Evolutionary conservation across 1,139 yeast species (phyloP), one percentile per base, ranked within the genome.

Genomic region (Kodamaea sp.): DNA sequence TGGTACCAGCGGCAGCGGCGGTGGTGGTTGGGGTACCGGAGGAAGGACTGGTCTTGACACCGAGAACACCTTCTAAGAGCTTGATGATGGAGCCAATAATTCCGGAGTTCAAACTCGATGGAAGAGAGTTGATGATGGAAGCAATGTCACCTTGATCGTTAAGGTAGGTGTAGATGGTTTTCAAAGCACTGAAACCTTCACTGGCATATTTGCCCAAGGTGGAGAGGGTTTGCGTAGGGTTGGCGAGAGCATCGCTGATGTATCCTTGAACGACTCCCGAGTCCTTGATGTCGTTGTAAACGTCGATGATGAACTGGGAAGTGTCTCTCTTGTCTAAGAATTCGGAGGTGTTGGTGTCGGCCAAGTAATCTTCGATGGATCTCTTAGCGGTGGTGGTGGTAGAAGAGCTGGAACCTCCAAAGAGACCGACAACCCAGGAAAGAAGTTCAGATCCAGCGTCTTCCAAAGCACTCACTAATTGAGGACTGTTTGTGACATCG

Each of bases 291-390:
- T 52, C 57, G 15, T 35, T 33, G 39, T 58, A 61, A 37, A 69
- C 53, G 29, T 51, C 45, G 13, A 52, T 27, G 36, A 68, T 50
- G 35, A 64, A 51, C 15, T 57, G 48, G 26, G 53, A 38, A 29
- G 66, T 42, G 50, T 67, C 74, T 60, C 73, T 66, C 63, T 67
- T 66, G 44, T 53, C 55, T 41, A 68, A 47, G 50, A 43, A 56
- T 26, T 49, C 51, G 18, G 37, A 37, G 13, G 40, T 22, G 18
- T 47, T 36, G 24, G 55, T 33, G 12, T 41, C 34, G 22, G 41
- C 39, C n/a, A n/a, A n/a, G n/a, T n/a, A n/a, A n/a, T n/a, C n/a
- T 15, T 37, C 32, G 22, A 44, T 28, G 15, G 54, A 33, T 28
- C 47, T 31, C 11, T 44, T 28, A 27, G 50, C 39, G 19, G 58